Conservation (phyloP, 345 rosid genomes). For the Sisymbrium altissimum region DNA sequence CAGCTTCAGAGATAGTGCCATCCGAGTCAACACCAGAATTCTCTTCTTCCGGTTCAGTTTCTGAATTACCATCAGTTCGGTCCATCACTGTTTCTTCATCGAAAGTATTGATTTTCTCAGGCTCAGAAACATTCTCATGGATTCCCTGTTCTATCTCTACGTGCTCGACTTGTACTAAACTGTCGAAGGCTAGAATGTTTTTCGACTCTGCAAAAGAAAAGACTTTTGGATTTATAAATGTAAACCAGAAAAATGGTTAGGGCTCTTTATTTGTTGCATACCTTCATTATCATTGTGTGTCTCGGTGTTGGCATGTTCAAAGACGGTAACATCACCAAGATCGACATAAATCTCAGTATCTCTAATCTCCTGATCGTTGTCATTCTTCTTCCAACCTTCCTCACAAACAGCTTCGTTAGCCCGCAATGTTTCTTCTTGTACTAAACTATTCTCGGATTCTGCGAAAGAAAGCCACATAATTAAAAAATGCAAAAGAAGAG, state of each 20-base stretch:
- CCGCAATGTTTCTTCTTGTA: neutral
- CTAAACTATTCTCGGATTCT: conserved; percentile 7
- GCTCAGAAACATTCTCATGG: neutral
- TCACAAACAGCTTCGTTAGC: neutral
- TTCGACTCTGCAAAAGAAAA: conserved; percentile 2
- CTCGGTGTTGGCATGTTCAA: neutral
- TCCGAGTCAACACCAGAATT: conserved; percentile 13
- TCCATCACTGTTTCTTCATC: neutral
- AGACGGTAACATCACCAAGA: conserved; percentile 1
- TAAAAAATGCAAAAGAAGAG: neutral
- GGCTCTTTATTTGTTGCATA: neutral
- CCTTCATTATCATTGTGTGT: neutral
- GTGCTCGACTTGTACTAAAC: neutral
- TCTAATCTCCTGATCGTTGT: neutral
- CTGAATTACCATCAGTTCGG: neutral
- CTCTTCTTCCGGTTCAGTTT: conserved; percentile 2
- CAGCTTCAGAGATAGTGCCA: conserved; percentile 22
- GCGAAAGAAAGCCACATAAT: neutral
- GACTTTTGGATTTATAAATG: neutral
- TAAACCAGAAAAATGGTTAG: neutral
- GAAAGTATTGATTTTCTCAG: neutral
- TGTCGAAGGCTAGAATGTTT: neutral
- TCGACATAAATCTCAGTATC: neutral
- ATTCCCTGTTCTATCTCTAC: neutral
- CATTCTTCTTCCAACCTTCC: conserved; percentile 10